Evolutionary conservation across 2,329 filamentous ascomycete genomes (phyloP).

Genomic region (Neocatenulostroma microsporum): DNA sequence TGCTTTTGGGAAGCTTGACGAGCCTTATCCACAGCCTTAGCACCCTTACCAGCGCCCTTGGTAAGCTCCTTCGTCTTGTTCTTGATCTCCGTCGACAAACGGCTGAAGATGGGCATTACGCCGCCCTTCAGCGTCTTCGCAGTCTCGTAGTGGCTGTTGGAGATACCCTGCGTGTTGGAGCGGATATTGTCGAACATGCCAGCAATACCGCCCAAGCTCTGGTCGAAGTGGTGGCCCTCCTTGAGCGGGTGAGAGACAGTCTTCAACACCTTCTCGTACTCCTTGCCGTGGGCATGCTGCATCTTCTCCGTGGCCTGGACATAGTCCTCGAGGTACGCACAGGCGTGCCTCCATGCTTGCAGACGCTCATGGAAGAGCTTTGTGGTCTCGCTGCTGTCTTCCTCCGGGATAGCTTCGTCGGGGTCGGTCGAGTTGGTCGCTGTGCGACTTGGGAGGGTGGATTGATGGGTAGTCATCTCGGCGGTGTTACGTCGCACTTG

Average conservation of each 20-base stretch:
- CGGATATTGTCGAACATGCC: slow-evolving; percentile 93
- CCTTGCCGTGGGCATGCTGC: slow-evolving; percentile 77
- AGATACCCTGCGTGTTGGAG: slow-evolving; percentile 81
- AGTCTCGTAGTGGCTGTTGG: slow-evolving; percentile 83
- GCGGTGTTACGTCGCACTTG: no score
- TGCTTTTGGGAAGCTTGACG: slow-evolving; percentile 85
- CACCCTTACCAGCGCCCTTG: slow-evolving; percentile 69
- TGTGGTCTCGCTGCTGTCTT: slow-evolving; percentile 44
- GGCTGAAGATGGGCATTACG: slow-evolving; percentile 80
- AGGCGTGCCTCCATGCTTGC: slow-evolving; percentile 92
- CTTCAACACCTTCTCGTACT: slow-evolving; percentile 94
- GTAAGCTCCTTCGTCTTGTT: slow-evolving; percentile 86
- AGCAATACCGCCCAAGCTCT: slow-evolving; percentile 75
- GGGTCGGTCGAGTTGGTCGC: slow-evolving; percentile 29
- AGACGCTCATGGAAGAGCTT: slow-evolving; percentile 75
- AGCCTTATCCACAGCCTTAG: slow-evolving; percentile 87
- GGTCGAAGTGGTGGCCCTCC: slow-evolving; percentile 89
- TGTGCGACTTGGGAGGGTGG: slow-evolving; percentile 26
- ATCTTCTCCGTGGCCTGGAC: slow-evolving; percentile 76
- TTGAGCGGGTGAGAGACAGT: slow-evolving; percentile 77
- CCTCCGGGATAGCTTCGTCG: slow-evolving; percentile 41
- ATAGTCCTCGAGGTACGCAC: slow-evolving; percentile 86
- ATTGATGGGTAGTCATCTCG: no score
- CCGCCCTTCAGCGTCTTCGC: slow-evolving; percentile 82
- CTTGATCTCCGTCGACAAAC: slow-evolving; percentile 93